Percentiles rank a stretch among this genome's conserved stretches.
Evolutionary conservation across 2,329 filamentous ascomycete genomes (phyloP).

Genomic region (Zasmidium angulare): DNA sequence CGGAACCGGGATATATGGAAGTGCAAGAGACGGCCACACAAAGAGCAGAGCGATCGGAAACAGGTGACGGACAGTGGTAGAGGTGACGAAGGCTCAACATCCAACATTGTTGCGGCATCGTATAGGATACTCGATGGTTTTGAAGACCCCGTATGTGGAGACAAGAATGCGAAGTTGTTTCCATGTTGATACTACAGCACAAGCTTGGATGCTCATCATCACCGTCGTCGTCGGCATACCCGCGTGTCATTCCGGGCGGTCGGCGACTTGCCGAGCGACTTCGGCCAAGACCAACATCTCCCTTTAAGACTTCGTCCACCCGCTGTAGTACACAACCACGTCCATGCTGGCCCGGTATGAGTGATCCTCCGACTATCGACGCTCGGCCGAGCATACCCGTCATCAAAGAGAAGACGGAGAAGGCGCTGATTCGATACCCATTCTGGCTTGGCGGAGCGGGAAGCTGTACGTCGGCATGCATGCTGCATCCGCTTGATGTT

Average conservation of each 20-base stretch:
- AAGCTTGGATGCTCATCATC: no score
- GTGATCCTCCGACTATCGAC: background rate
- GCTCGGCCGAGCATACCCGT: slow-evolving; percentile 16
- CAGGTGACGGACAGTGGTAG: background rate
- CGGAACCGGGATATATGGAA: no score
- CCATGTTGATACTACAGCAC: no score
- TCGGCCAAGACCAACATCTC: no score
- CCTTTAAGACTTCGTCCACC: background rate
- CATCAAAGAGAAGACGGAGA: slow-evolving; percentile 45
- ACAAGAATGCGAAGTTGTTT: no score
- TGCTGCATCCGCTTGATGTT: slow-evolving; percentile 91
- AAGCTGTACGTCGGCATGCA: slow-evolving; percentile 83
- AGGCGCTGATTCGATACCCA: slow-evolving; percentile 47
- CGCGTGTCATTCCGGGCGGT: background rate
- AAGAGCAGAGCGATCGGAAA: no score
- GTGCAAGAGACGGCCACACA: no score
- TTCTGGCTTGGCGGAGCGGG: slow-evolving; percentile 94
- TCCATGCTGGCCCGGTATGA: no score
- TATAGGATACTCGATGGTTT: no score
- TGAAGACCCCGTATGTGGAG: no score
- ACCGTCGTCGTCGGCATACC: no score
- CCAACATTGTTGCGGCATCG: background rate
- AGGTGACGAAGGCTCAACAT: slow-evolving; percentile 3
- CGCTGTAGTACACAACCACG: no score
- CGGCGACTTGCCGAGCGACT: background rate